These are phyloP conservation scores for Plenodomus biglobosus DNA, from an alignment of 2,329 filamentous ascomycete genomes.

Conservation along the genomic window DNA sequence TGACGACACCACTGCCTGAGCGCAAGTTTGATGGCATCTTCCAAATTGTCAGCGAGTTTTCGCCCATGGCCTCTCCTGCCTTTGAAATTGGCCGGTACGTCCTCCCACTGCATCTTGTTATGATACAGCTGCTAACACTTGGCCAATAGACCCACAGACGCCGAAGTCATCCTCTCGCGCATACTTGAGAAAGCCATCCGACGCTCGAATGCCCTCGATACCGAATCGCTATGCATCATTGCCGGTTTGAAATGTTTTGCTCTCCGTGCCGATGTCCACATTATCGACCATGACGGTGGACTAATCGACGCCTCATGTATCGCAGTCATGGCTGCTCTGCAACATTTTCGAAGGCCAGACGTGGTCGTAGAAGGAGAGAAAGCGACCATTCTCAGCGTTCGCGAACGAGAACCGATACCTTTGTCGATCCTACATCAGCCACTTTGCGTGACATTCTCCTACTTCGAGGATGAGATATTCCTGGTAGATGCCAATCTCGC, in stretches of 20 bases:
- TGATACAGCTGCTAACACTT: conserved; percentile 22
- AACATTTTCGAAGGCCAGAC: conserved; percentile 90
- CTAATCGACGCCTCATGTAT: conserved; percentile 84
- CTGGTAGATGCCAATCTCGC: conserved; percentile 71
- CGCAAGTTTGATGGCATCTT: conserved; percentile 95
- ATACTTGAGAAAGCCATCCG: conserved; percentile 93
- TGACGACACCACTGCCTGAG: conserved; percentile 81
- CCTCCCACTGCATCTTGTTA: not conserved
- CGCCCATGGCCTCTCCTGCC: conserved; percentile 85
- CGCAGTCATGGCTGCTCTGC: conserved; percentile 81
- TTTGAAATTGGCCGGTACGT: conserved; percentile 78
- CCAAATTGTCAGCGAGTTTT: conserved; percentile 86
- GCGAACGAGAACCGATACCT: conserved; percentile 86
- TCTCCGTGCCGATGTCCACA: conserved; percentile 86
- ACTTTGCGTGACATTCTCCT: conserved; percentile 86
- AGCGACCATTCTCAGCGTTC: conserved; percentile 78
- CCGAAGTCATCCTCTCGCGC: conserved; percentile 82
- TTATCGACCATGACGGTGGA: conserved; percentile 88
- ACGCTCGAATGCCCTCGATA: conserved; percentile 87
- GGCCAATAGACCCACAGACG: conserved; percentile 67
- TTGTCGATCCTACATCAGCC: conserved; percentile 91
- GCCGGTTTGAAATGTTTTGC: conserved; percentile 91
- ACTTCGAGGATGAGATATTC: conserved; percentile 73
- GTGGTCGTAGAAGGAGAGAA: conserved; percentile 81
- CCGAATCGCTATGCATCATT: conserved; percentile 91